Evolutionary conservation across 2,329 filamentous ascomycete species (phyloP).

Genomic region (Alternaria tenuissima): DNA sequence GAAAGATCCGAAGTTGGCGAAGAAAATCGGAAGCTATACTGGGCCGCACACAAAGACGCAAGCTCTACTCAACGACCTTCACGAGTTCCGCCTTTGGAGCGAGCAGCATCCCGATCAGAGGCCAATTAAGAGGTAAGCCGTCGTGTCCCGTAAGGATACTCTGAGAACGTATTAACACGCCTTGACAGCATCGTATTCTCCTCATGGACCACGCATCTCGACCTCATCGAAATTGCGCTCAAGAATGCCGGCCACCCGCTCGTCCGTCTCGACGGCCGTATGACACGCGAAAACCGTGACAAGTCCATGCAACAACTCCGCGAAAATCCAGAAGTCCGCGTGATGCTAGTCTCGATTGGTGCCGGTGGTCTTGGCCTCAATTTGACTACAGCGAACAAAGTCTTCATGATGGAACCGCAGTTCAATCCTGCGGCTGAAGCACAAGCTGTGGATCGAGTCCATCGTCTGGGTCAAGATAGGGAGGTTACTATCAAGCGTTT

Average conservation of each 20-base stretch:
- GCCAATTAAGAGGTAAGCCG: slow-evolving; percentile 74
- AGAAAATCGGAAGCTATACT: slow-evolving; percentile 72
- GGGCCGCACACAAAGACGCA: slow-evolving; percentile 93
- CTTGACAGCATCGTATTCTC: slow-evolving; percentile 81
- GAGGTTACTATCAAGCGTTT: slow-evolving; percentile 86
- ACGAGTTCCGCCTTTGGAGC: slow-evolving; percentile 70
- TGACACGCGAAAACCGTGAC: slow-evolving; percentile 78
- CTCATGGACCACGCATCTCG: slow-evolving; percentile 93
- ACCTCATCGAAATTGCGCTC: slow-evolving; percentile 87
- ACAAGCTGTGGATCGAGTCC: slow-evolving; percentile 90
- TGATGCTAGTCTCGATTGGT: slow-evolving; percentile 91
- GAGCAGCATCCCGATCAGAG: slow-evolving; percentile 68
- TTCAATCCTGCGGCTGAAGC: slow-evolving; percentile 96
- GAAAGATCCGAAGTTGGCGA: slow-evolving; percentile 63
- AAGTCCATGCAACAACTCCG: slow-evolving; percentile 80
- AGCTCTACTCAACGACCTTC: slow-evolving; percentile 78
- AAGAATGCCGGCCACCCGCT: slow-evolving; percentile 71
- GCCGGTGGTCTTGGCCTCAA: slow-evolving; percentile 93
- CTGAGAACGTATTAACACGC: background rate
- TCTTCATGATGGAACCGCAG: slow-evolving; percentile 98
- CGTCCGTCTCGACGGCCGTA: slow-evolving; percentile 88
- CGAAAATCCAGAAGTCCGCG: slow-evolving; percentile 72
- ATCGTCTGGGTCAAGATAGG: slow-evolving; percentile 74
- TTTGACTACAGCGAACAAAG: slow-evolving; percentile 82
- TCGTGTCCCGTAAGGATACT: background rate